Percentiles rank a stretch among this genome's conserved stretches.
Conservation (phyloP, 768 basidiomycete genomes). For the Termitomyces sp. region DNA sequence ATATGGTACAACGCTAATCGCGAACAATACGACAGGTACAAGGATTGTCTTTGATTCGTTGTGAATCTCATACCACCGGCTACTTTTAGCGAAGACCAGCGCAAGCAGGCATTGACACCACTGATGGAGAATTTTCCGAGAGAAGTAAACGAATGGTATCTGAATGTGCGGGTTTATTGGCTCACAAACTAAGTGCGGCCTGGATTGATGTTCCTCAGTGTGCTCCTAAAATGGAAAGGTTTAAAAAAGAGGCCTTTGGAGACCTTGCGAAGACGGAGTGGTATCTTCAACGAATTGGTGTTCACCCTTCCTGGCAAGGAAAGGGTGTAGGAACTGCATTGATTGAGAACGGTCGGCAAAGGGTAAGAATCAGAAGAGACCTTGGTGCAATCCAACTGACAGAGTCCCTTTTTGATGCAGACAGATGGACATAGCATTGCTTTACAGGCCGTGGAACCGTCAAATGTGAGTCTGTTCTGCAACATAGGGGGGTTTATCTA, state of each 20-base stretch:
- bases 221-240: not conserved
- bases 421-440: constrained; percentile 1
- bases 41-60: not conserved
- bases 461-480: not conserved
- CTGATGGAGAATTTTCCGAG: constrained; percentile 1
- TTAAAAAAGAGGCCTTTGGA: constrained; percentile 5
- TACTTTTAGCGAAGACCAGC: constrained; percentile 5
- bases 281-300: not conserved
- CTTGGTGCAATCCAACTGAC: not conserved
- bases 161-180: not conserved
- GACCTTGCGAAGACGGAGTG: constrained; percentile 1
- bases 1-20: constrained; percentile 5
- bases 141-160: constrained; percentile 2
- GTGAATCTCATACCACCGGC: not conserved
- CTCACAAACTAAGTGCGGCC: not conserved
- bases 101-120: constrained; percentile 1
- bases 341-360: constrained; percentile 4
- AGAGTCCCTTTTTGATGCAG: not conserved
- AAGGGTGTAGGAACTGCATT: constrained; percentile 8
- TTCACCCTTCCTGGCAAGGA: constrained; percentile 8
- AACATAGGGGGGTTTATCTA: not conserved
- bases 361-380: not conserved
- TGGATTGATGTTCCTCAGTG: not conserved
- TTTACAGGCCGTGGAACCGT: constrained; percentile 1
- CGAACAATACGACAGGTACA: constrained; percentile 5